Conservation (phyloP, 2,329 filamentous ascomycete species). For the Coniochaeta sp. region DNA sequence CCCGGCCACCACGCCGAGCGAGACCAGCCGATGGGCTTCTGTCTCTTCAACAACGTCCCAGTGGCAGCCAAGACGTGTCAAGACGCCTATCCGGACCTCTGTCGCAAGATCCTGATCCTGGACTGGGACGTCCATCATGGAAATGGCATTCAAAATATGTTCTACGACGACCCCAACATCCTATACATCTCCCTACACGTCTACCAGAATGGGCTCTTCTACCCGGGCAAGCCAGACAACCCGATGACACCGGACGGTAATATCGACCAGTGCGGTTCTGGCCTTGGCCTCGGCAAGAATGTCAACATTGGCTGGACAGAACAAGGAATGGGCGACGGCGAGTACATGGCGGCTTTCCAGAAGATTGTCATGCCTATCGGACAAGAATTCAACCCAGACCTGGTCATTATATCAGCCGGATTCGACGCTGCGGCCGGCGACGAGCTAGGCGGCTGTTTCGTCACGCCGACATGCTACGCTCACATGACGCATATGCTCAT, state of each 20-base stretch:
- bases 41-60: constrained; percentile 95
- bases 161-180: constrained; percentile 90
- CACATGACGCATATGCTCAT: constrained; percentile 99
- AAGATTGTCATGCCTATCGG: constrained; percentile 95
- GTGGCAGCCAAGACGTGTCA: constrained; percentile 88
- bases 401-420: constrained; percentile 91
- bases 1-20: constrained; percentile 93
- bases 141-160: constrained; percentile 93
- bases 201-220: constrained; percentile 75
- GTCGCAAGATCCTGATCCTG: constrained; percentile 83
- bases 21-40: constrained; percentile 84
- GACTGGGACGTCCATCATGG: constrained; percentile 84
- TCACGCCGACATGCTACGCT: constrained; percentile 84
- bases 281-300: constrained; percentile 50
- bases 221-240: constrained; percentile 61
- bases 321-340: constrained; percentile 85
- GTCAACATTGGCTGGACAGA: constrained; percentile 61
- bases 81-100: constrained; percentile 66
- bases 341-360: constrained; percentile 95
- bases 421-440: constrained; percentile 95
- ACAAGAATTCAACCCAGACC: constrained; percentile 83
- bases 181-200: constrained; percentile 95
- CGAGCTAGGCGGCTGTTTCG: constrained; percentile 85
- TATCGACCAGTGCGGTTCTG: constrained; percentile 50
- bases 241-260: constrained; percentile 51